Evolutionary conservation across 2,329 filamentous ascomycete genomes (phyloP).

Genomic region (Chalaropsis ovoidea): DNA sequence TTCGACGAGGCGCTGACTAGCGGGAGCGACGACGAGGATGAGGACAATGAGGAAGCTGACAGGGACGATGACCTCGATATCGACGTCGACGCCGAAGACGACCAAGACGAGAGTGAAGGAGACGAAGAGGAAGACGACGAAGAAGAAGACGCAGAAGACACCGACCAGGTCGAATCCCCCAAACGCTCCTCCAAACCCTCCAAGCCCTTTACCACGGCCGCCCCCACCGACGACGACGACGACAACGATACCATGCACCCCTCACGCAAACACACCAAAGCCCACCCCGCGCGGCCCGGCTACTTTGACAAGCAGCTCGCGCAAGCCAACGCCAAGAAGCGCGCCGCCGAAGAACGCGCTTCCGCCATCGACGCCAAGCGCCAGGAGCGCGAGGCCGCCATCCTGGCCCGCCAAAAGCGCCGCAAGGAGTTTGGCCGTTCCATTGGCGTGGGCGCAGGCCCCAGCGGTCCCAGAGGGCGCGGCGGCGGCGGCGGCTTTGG

Average conservation of each 20-base stretch:
- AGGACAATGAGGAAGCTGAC: background rate
- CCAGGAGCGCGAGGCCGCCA: constrained; percentile 44
- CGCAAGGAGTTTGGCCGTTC: constrained; percentile 56
- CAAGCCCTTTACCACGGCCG: constrained; percentile 12
- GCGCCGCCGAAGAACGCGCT: constrained; percentile 34
- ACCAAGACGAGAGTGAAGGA: background rate
- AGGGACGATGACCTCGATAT: background rate
- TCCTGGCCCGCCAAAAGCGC: constrained; percentile 45
- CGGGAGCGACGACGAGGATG: constrained; percentile 12
- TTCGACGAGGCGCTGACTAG: constrained; percentile 15
- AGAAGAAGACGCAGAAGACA: background rate
- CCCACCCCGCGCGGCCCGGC: constrained; percentile 35
- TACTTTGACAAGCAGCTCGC: constrained; percentile 57
- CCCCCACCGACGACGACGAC: constrained; percentile 28
- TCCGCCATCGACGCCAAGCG: constrained; percentile 40
- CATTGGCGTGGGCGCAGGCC: constrained; percentile 42
- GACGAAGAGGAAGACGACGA: constrained; percentile 9
- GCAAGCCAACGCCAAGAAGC: constrained; percentile 34
- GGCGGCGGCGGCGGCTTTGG: constrained; percentile 6
- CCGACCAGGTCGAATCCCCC: constrained; percentile 12
- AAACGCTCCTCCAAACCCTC: constrained; percentile 5
- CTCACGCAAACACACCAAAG: constrained; percentile 18
- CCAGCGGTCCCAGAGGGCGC: background rate
- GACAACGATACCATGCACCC: constrained; percentile 18
- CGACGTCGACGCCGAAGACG: background rate